Base-by-base conservation (phyloP, 1,139 yeast genomes). In the Zygosaccharomyces sapae region DNA sequence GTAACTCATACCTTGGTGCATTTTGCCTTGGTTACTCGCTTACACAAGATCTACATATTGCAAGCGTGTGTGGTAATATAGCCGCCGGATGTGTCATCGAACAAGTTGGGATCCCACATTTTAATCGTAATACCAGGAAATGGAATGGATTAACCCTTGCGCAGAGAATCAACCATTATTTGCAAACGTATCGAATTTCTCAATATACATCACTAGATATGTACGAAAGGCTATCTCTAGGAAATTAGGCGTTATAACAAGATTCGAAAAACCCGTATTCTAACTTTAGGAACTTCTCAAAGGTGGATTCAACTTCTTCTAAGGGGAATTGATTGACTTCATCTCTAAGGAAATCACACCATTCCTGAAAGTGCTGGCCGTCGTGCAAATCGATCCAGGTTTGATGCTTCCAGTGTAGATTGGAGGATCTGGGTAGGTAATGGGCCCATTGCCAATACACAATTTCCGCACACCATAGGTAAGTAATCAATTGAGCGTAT, bases 1-100 rank as follows among this genome's bases (percentile, higher is more conserved):
- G 97, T 0, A 90, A 90, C 62, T 74, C 94, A 0, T 89, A 84
- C 64, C 79, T 92, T 49, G 97, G 97, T 0, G 95, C 84, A 0
- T 80, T 86, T 58, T 75, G 83, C 9, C 71, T 83, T 4, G 94
- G 83, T 0, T 78, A 75, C 52, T 67, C 70, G 1, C 60, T 81
- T 38, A 70, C 77, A 29, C 71, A 75, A 0, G 77, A 84, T 61
- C 70, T 85, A 70, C 59, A 66, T 0, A 60, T 70, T 2, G 88
- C 83, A 0, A 81, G 83, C 2, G 69, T 84, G 0, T 79, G 79
- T 58, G 97, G 90, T 0, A 85, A 80, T 50, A 70, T 89, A 3
- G 88, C 85, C 0, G 87, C 96, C 51, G 92, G 95, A 0, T 71
- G 83, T 44, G 79, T 85, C 13, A 80, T 90, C 41, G 96, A 89